Percentiles rank a stretch among this genome's conserved stretches.
These are phyloP conservation scores for Sporothrix globosa DNA, from an alignment of 2,329 filamentous ascomycete species.

Conservation along the genomic window DNA sequence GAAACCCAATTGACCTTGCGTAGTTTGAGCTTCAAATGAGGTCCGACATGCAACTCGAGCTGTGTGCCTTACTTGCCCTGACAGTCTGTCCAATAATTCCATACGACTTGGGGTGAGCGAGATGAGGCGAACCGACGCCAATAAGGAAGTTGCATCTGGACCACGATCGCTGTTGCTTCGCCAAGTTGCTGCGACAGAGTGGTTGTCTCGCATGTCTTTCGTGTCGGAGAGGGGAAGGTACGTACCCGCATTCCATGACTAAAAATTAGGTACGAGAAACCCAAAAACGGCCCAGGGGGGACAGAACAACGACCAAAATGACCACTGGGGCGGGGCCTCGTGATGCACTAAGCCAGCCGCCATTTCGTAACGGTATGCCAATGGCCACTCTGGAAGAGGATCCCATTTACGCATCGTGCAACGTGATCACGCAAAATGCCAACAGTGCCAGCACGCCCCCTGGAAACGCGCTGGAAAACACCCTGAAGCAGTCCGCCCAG, in stretches of 20 bases:
- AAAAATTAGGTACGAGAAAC: constrained; percentile 42
- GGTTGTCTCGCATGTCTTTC: neutral
- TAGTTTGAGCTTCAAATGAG: too few relatives aligned
- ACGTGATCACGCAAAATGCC: constrained; percentile 25
- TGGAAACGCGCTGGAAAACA: neutral
- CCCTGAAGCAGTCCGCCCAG: constrained; percentile 9
- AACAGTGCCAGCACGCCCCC: constrained; percentile 1
- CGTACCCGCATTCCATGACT: constrained; percentile 38
- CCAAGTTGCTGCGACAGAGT: neutral
- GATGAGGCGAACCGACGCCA: constrained; percentile 16
- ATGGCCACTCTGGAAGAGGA: constrained; percentile 28
- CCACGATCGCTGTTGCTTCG: constrained; percentile 12
- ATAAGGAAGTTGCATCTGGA: neutral
- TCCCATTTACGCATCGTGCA: constrained; percentile 24
- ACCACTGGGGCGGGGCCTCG: constrained; percentile 26
- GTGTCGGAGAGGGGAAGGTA: constrained; percentile 12
- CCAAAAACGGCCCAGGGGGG: constrained; percentile 37
- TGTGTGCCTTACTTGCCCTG: neutral
- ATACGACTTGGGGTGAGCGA: neutral
- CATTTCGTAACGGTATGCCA: constrained; percentile 40
- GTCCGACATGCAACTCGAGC: too few relatives aligned
- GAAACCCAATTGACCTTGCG: neutral
- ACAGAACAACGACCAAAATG: constrained; percentile 24
- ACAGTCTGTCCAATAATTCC: neutral
- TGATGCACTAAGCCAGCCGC: constrained; percentile 34